Percentiles rank a stretch among this genome's conserved stretches.
These are phyloP conservation scores for Aspergillus luchuensis DNA, from an alignment of 2,329 filamentous ascomycete species.

Conservation along the genomic window DNA sequence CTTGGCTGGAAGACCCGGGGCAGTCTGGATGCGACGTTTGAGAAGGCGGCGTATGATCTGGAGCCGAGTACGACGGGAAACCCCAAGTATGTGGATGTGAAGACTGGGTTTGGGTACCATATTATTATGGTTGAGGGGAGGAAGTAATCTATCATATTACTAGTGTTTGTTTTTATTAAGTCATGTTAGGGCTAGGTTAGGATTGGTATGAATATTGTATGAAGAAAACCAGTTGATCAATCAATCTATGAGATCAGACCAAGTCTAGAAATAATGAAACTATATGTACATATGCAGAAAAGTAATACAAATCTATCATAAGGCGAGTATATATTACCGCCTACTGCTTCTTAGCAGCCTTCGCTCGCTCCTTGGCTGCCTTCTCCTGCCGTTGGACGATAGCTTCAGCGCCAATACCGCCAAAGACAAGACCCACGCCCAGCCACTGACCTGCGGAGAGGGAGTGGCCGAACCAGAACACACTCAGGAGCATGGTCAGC, in stretches of 20 bases:
- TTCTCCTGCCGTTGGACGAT: conserved; percentile 81
- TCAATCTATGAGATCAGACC: background rate
- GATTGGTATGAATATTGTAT: background rate
- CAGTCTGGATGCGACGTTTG: conserved; percentile 59
- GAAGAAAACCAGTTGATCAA: background rate
- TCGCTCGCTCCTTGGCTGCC: conserved; percentile 71
- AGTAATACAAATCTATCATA: background rate
- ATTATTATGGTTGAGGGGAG: conserved; percentile 69
- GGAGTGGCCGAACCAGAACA: conserved; percentile 89
- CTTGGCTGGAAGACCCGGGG: conserved; percentile 66
- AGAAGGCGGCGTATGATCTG: conserved; percentile 63
- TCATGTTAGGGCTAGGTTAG: background rate
- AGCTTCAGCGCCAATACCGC: conserved; percentile 89
- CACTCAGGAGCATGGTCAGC: conserved; percentile 97
- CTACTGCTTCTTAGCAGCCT: conserved; percentile 43
- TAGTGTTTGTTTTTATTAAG: background rate
- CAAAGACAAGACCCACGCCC: conserved; percentile 89
- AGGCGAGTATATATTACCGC: conserved; percentile 14
- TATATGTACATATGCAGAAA: background rate
- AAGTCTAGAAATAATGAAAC: background rate
- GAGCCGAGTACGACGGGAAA: conserved; percentile 62
- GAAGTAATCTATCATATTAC: conserved; percentile 45
- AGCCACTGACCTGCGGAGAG: conserved; percentile 90
- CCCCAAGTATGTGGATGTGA: conserved; percentile 63
- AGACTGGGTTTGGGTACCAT: conserved; percentile 68